phyloP scores from a whole-genome alignment of 1,284 basidiomycete species.

The Blastosporella zonata region DNA sequence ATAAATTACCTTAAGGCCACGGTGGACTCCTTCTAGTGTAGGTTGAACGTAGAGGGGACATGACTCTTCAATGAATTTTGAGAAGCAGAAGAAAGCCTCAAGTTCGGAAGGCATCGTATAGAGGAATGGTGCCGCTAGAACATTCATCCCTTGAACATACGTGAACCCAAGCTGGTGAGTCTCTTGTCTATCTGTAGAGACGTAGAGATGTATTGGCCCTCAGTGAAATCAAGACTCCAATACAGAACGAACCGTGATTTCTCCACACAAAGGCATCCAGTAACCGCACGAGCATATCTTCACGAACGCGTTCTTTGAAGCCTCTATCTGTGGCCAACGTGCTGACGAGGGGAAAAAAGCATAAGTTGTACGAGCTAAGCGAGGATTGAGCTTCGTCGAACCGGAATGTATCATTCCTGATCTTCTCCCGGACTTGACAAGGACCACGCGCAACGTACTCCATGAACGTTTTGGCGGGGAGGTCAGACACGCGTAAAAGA shows the following conservation, averaged over 20 bases:
- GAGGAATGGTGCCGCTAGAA: conserved; percentile 94
- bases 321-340: conserved; percentile 93
- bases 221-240: not conserved
- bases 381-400: conserved; percentile 25
- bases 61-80: conserved; percentile 89
- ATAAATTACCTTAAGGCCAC: conserved; percentile 78
- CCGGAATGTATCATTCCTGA: conserved; percentile 81
- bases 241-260: conserved; percentile 61
- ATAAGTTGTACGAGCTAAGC: not conserved
- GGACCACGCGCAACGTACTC: conserved; percentile 82
- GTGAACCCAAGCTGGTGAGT: conserved; percentile 77
- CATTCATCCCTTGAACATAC: conserved; percentile 99
- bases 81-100: conserved; percentile 95
- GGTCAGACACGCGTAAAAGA: conserved; percentile 74
- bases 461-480: conserved; percentile 76
- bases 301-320: conserved; percentile 92
- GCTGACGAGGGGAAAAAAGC: conserved; percentile 40
- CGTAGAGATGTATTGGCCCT: conserved; percentile 5
- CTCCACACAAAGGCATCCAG: conserved; percentile 98
- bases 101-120: conserved; percentile 95
- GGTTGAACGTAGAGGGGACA: conserved; percentile 96
- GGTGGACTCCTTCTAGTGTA: conserved; percentile 91
- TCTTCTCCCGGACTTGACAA: conserved; percentile 86
- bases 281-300: conserved; percentile 94
- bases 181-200: conserved; percentile 62